Conservation (phyloP, 2,329 filamentous ascomycete genomes). For the Paecilomyces niveus region DNA sequence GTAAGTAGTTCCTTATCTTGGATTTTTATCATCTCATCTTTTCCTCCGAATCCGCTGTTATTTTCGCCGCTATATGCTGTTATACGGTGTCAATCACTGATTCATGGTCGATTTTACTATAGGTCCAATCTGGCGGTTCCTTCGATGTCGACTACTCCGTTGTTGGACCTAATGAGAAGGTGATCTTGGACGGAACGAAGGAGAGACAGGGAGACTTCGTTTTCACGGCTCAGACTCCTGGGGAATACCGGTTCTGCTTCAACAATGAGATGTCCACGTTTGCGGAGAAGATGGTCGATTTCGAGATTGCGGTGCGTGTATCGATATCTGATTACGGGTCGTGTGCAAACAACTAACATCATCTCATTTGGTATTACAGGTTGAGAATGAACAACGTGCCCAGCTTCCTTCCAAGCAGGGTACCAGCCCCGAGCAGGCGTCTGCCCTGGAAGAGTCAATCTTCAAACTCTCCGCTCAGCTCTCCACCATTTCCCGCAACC, state of each 20-base stretch:
- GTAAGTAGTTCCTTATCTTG: slow-evolving; percentile 52
- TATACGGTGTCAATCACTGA: not conserved
- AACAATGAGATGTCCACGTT: slow-evolving; percentile 98
- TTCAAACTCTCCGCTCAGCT: slow-evolving; percentile 90
- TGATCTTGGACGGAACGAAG: slow-evolving; percentile 80
- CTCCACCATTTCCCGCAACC: slow-evolving; percentile 90
- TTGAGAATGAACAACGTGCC: slow-evolving; percentile 82
- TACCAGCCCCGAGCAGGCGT: slow-evolving; percentile 80
- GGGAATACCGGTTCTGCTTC: slow-evolving; percentile 97
- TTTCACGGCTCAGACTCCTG: slow-evolving; percentile 79
- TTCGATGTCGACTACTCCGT: slow-evolving; percentile 96
- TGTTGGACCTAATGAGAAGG: slow-evolving; percentile 69
- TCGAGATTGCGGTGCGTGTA: slow-evolving; percentile 81
- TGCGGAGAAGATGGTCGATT: slow-evolving; percentile 94
- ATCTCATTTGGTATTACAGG: slow-evolving; percentile 44
- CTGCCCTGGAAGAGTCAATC: slow-evolving; percentile 82
- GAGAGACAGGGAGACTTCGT: slow-evolving; percentile 96
- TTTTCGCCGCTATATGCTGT: not conserved
- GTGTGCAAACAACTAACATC: not conserved
- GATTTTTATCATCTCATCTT: not conserved
- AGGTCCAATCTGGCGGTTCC: slow-evolving; percentile 97
- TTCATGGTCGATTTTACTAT: not conserved
- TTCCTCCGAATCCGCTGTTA: not conserved
- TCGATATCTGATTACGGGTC: not conserved
- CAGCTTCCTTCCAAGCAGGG: slow-evolving; percentile 83